phyloP scores from a whole-genome alignment of 139 green algal genomes.

The Microglena sp. region DNA sequence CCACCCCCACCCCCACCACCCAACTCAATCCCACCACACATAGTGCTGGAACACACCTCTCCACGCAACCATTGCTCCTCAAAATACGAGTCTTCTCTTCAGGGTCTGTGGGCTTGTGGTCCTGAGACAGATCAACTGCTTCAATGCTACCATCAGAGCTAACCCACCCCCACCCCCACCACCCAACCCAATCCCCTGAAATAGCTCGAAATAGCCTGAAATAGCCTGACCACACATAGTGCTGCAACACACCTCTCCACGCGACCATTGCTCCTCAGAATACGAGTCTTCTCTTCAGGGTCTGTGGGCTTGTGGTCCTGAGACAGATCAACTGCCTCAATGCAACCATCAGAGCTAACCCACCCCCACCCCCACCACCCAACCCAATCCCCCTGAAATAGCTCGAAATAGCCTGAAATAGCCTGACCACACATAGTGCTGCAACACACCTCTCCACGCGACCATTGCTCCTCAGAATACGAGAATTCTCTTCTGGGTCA shows the following conservation, averaged over 20 bases:
- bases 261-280: conserved; percentile 56
- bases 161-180: background rate
- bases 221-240: no score
- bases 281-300: conserved; percentile 60
- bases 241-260: conserved; percentile 71
- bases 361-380: no score
- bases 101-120: conserved; percentile 69
- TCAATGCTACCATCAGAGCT: conserved; percentile 4
- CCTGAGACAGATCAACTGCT: conserved; percentile 62
- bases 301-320: conserved; percentile 74
- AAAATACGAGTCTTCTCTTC: conserved; percentile 72
- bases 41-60: conserved; percentile 28
- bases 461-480: conserved; percentile 64
- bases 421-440: no score
- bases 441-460: conserved; percentile 70
- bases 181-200: no score
- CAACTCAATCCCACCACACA: no score
- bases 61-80: conserved; percentile 60
- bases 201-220: no score
- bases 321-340: conserved; percentile 60
- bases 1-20: no score
- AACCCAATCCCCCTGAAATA: no score
- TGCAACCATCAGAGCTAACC: no score
- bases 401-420: no score
- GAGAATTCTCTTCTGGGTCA: conserved; percentile 48